These are phyloP conservation scores for Triticum timopheevii DNA, from an alignment of 176 grass and related monocot species.

Conservation along the genomic window DNA sequence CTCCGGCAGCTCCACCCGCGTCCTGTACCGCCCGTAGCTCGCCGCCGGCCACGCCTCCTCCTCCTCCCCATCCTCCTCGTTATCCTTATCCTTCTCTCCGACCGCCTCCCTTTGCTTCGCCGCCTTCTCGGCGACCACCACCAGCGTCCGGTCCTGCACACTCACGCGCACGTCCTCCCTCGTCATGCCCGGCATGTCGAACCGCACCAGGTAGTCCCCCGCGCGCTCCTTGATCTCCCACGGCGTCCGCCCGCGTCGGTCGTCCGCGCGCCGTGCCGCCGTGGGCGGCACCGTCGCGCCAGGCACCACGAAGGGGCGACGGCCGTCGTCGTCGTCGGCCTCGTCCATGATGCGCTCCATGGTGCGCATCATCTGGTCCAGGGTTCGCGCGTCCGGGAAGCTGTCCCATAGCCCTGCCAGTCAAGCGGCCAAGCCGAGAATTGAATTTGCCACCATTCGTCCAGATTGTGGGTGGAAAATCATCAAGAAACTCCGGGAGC, in stretches of 20 bases:
- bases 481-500: background rate
- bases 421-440: no score
- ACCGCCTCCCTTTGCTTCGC: background rate
- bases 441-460: background rate
- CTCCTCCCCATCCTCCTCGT: background rate
- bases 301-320: conserved; percentile 1
- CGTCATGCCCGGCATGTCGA: conserved; percentile 60
- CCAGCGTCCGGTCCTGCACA: conserved; percentile 47
- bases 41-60: conserved; percentile 34
- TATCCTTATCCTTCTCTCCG: background rate
- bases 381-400: conserved; percentile 52
- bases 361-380: conserved; percentile 63
- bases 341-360: conserved; percentile 57
- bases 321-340: conserved; percentile 10
- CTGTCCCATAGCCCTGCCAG: conserved; percentile 54
- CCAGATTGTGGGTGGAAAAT: background rate
- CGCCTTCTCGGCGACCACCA: conserved; percentile 47
- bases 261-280: background rate
- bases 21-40: conserved; percentile 60
- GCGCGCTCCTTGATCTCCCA: conserved; percentile 61
- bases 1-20: conserved; percentile 51
- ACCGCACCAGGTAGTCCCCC: conserved; percentile 50
- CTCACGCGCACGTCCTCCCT: conserved; percentile 44
- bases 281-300: background rate
- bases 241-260: conserved; percentile 41